Base-by-base conservation (phyloP, 805 yeast species). In the Babjeviella inositovora region DNA sequence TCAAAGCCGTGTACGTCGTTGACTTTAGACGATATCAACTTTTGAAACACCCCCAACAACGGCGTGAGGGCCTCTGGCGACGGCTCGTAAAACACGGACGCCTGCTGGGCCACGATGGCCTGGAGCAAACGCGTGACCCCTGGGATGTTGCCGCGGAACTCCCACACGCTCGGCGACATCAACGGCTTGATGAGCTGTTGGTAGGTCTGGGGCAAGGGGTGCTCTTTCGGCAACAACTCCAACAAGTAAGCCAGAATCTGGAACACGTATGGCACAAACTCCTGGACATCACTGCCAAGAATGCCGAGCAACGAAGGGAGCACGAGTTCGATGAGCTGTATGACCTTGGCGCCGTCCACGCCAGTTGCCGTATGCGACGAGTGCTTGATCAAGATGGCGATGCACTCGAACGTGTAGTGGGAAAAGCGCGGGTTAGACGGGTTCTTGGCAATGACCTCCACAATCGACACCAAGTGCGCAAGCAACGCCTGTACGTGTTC, bases 391-490 rank as follows among this genome's bases (percentile, higher is more conserved):
- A 85, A 51, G 4, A 73, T 74, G 13, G 90, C 87, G 28, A 90
- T 58, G 6, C 93, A 62, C 54, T 90, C 99, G 44, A 90, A 90
- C 4, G 79, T 60, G 41, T 72, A 92, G 47, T 90, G 98, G 5
- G 84, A 67, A 40, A 90, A 90, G 36, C 74, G 69, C 20, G 99
- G 98, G 48, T 90, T 90, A 5, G 97, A 80, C 5, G 99, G 99
- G 39, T 90, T 90, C 35, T 70, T 72, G 13, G 84, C 57, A 26
- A 85, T 82, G 9, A 70, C 65, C 9, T 57, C 59, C 23, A 85
- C 57, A 22, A 90, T 77, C 24, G 62, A 54, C 21, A 85, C 48
- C 20, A 87, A 53, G 41, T 85, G 85, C 16, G 62, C 57, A 17
- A 81, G 52, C 13, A 64, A 42, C 5, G 68, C 62, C 9, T 54